Percentiles rank a stretch among this genome's conserved stretches.
Evolutionary conservation across 202 grass and related monocot species (phyloP).

Genomic region (Thinopyrum obtusiflorum): DNA sequence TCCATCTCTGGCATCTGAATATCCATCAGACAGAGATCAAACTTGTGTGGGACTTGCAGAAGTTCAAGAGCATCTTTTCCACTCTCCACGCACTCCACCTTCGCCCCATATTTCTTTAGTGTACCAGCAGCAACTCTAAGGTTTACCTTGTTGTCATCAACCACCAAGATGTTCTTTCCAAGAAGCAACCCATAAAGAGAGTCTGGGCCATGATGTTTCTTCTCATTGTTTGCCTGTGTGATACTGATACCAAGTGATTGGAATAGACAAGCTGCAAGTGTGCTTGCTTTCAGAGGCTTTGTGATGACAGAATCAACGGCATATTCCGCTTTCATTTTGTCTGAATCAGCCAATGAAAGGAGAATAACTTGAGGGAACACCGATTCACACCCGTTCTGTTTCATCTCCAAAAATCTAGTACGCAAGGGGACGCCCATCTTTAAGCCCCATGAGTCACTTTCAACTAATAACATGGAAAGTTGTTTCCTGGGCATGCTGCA

Average conservation of each 20-base stretch:
- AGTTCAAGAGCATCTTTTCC: conserved; percentile 84
- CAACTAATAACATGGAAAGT: conserved; percentile 67
- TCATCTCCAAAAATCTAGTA: conserved; percentile 56
- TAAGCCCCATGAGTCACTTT: conserved; percentile 64
- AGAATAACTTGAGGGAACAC: conserved; percentile 61
- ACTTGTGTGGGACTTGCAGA: conserved; percentile 76
- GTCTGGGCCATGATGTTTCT: conserved; percentile 45
- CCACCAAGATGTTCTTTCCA: conserved; percentile 94
- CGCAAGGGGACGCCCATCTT: conserved; percentile 48
- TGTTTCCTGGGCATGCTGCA: conserved; percentile 42
- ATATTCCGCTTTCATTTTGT: conserved; percentile 45
- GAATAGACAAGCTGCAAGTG: conserved; percentile 75
- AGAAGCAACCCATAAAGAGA: conserved; percentile 62
- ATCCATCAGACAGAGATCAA: conserved; percentile 98
- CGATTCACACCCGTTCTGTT: conserved; percentile 35
- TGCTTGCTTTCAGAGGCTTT: conserved; percentile 89
- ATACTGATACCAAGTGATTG: conserved; percentile 84
- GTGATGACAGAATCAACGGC: conserved; percentile 62
- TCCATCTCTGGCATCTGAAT: conserved; percentile 99
- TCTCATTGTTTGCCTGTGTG: conserved; percentile 49
- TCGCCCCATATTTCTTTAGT: conserved; percentile 83
- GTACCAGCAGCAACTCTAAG: conserved; percentile 87
- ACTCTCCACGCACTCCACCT: conserved; percentile 87
- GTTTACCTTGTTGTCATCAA: conserved; percentile 98
- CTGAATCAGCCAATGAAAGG: conserved; percentile 55